Base-by-base conservation (phyloP, 306 rosid genomes). In the Senna siamea region DNA sequence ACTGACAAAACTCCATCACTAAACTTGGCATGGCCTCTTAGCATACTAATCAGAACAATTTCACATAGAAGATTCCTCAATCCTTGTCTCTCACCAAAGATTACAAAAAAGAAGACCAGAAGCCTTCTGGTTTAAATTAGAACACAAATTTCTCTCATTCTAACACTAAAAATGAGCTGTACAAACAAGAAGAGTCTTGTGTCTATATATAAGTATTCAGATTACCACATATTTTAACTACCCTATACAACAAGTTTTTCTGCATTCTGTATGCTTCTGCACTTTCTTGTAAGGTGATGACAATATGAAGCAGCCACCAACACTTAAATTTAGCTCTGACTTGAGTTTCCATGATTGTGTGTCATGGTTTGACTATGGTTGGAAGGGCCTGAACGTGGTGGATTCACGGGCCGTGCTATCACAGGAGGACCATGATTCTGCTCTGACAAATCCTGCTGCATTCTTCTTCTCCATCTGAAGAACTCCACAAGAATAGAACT, bases 401-500 rank as follows among this genome's bases (percentile, higher is more conserved):
- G 76, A 75, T 63, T 83, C 76, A 57, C 51, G n/a, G 86, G 51
- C 64, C 35, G 75, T 58, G 86, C 47, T 59, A 66, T 75, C 63
- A n/a, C 44, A 35, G 77, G 87, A 53, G 85, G 69, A 50, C 69
- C 78, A 2, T 47, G 83, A 50, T 48, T 81, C 71, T 75, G 98
- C 72, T 87, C 85, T 20, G 69, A 40, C 5, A 53, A 69, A 59
- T 74, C 82, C 22, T 76, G 88, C 20, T 78, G 88, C 87, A 66
- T 73, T 87, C 92, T 82, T 71, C 85, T 87, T 81, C 85, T 86
- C 93, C 88, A 85, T 82, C 93, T 80, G 18, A 86, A 79, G 44
- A 80, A 51, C 82, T 95, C 98, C 0, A 87, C 86, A 44, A 92
- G 72, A 58, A 95, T 80, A 56, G 99, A 92, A 66, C 92, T 95